These are phyloP conservation scores for Teunomyces gatunensis DNA, from an alignment of 805 yeast species.

Conservation along the genomic window DNA sequence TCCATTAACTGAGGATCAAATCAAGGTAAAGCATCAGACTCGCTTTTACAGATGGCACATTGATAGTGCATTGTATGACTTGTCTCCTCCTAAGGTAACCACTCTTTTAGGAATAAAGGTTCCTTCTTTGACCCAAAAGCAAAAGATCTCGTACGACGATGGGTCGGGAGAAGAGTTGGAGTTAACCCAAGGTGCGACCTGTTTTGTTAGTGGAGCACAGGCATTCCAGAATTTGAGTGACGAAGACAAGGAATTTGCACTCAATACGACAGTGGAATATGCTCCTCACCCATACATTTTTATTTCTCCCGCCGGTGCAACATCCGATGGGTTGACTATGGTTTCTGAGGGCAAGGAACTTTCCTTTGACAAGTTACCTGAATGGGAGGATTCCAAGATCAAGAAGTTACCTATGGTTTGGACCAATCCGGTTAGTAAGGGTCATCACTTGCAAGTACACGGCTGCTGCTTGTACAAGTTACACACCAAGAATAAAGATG, in stretches of 20 bases:
- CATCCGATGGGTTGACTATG: conserved; percentile 85
- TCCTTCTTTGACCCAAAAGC: conserved; percentile 64
- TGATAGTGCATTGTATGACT: conserved; percentile 82
- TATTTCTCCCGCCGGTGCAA: conserved; percentile 77
- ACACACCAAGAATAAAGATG: conserved; percentile 53
- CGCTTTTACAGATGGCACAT: conserved; percentile 93
- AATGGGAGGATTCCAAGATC: conserved; percentile 77
- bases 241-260: conserved; percentile 72
- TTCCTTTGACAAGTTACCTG: conserved; percentile 66
- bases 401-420: conserved; percentile 83
- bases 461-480: conserved; percentile 81
- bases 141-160: conserved; percentile 56
- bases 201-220: conserved; percentile 79
- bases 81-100: conserved; percentile 84
- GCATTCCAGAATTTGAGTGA: conserved; percentile 67
- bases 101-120: conserved; percentile 81
- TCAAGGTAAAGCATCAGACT: conserved; percentile 59
- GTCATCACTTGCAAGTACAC: conserved; percentile 82
- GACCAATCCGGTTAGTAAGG: conserved; percentile 85
- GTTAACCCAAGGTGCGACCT: conserved; percentile 83
- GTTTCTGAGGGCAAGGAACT: conserved; percentile 74
- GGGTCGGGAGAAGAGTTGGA: conserved; percentile 58
- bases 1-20: conserved; percentile 61
- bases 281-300: conserved; percentile 93
- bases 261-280: conserved; percentile 76